Evolutionary conservation across 2,329 filamentous ascomycete genomes (phyloP).

Genomic region (Alternaria panax): DNA sequence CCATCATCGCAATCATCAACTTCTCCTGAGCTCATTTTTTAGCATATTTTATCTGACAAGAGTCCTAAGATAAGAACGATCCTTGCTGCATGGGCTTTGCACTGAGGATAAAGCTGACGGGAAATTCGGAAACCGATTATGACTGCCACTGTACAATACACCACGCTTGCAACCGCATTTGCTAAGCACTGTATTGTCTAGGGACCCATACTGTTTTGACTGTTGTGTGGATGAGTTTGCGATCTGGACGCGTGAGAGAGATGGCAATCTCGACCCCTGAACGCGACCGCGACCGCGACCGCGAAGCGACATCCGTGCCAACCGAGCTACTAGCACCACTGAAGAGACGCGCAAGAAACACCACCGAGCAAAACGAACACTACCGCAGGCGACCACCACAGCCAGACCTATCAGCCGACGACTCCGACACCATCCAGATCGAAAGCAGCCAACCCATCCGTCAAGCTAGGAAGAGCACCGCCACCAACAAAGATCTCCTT

Average conservation of each 20-base stretch:
- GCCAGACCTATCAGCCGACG: conserved; percentile 12
- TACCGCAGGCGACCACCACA: conserved; percentile 6
- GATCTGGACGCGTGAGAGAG: conserved; percentile 1
- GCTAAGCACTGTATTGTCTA: too few species aligned
- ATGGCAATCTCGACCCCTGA: conserved; percentile 4
- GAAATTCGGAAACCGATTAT: too few species aligned
- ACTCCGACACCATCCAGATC: conserved; percentile 8
- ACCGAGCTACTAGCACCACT: conserved; percentile 1
- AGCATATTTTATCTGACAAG: too few species aligned
- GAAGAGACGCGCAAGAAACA: conserved; percentile 10
- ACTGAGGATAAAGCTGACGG: too few species aligned
- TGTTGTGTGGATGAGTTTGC: not conserved
- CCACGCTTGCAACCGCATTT: too few species aligned
- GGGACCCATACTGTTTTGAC: too few species aligned
- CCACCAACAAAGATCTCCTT: conserved; percentile 14
- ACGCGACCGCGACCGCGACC: conserved; percentile 1
- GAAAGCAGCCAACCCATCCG: conserved; percentile 10
- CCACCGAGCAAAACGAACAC: conserved; percentile 6
- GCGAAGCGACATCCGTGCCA: conserved; percentile 4
- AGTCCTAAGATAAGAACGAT: too few species aligned
- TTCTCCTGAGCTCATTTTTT: too few species aligned
- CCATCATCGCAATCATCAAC: too few species aligned
- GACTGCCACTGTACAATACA: too few species aligned
- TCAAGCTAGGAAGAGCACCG: conserved; percentile 8
- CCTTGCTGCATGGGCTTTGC: too few species aligned